Base-by-base conservation (phyloP, 148 eudicot species). In the Diospyros lotus region DNA sequence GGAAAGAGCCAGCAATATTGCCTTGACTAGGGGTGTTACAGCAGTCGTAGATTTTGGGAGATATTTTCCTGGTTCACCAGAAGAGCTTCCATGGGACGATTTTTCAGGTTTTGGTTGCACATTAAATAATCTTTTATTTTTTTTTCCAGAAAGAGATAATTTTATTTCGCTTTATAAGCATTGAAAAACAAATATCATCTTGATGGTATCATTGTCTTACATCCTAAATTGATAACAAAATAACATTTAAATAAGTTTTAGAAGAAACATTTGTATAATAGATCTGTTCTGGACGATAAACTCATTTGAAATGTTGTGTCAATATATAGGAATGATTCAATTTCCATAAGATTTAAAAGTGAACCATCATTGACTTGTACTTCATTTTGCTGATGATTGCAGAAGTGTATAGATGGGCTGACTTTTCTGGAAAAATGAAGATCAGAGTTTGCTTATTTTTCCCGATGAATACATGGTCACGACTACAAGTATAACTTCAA, bases 21-120 rank as follows among this genome's bases (percentile, higher is more conserved):
- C 94, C 64, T 88, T 96, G 82, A 81, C 51, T 69, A 96, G 85
- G 77, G 99, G 99, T 66, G 99, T 93, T 75, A 93, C 99, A 68
- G 87, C 98, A 64, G 98, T 96, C 50, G 93, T 93, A 74, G 99
- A 96, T 87, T 9, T 96, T 75, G 99, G 99, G 67, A 90, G 98
- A 87, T 91, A 86, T 85, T 67, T 89, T 80, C 97, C 99, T 48
- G 97, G 98, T 58, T 75, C 88, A 72, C 84, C 99, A 53, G 60
- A 74, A 15, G 93, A 93, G 76, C 82, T 73, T 77, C 60, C 97
- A 40, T 96, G 99, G 99, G 86, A 89, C 74, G 99, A 96, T 80
- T 88, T 91, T 77, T 81, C 97, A 92, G 97, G 99, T 95, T 61
- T 72, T 41, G 44, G 44, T 17, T 12, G 68, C 66, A 75, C 55